Conservation (phyloP, 495 filamentous ascomycete species). For the Aspergillus baeticus region DNA sequence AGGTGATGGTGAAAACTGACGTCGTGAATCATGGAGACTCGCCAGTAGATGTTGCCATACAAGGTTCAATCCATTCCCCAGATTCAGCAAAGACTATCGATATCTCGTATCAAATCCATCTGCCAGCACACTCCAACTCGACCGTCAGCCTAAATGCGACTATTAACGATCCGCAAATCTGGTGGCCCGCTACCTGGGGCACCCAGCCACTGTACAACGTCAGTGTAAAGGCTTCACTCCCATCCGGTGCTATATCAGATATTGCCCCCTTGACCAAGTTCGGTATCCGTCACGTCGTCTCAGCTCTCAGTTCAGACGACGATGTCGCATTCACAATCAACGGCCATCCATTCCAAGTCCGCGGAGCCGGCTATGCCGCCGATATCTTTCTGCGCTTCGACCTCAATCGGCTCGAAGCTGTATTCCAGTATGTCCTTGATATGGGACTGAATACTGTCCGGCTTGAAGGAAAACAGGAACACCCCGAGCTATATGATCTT, state of each 20-base stretch:
- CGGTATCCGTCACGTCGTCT: slow-evolving; percentile 56
- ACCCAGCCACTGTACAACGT: slow-evolving; percentile 68
- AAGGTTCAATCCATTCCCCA: slow-evolving; percentile 34
- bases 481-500: slow-evolving; percentile 56
- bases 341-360: slow-evolving; percentile 54
- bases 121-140: slow-evolving; percentile 37
- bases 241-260: slow-evolving; percentile 41
- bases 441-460: slow-evolving; percentile 63
- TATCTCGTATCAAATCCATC: slow-evolving; percentile 30
- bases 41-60: slow-evolving; percentile 33
- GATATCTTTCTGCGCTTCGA: slow-evolving; percentile 64
- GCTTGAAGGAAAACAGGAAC: slow-evolving; percentile 65
- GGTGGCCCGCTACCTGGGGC: slow-evolving; percentile 79
- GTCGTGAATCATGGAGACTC: slow-evolving; percentile 48
- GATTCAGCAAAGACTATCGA: slow-evolving; percentile 15
- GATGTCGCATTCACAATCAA: slow-evolving; percentile 59
- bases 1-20: slow-evolving; percentile 45
- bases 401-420: slow-evolving; percentile 34
- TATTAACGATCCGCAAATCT: slow-evolving; percentile 59
- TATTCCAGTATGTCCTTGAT: slow-evolving; percentile 53
- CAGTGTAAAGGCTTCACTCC: slow-evolving; percentile 34
- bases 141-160: slow-evolving; percentile 37
- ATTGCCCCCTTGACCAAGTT: slow-evolving; percentile 34
- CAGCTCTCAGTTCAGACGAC: slow-evolving; percentile 48
- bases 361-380: slow-evolving; percentile 58